phyloP scores from a whole-genome alignment of 2,329 filamentous ascomycete species.

The Fusarium subglutinans region DNA sequence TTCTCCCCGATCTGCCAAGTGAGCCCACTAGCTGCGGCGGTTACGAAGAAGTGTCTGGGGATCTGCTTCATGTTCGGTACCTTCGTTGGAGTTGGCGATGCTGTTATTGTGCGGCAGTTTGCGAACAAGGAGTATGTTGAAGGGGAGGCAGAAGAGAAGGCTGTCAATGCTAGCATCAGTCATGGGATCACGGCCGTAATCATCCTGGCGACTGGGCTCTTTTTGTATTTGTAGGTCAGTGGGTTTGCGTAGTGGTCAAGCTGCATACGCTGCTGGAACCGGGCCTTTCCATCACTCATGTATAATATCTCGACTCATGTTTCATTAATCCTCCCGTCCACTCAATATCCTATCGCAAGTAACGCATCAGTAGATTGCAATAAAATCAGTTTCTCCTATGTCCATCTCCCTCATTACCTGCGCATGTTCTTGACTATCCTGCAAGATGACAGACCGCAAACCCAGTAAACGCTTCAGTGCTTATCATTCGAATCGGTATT shows the following conservation, averaged over 20 bases:
- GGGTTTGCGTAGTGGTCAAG: background rate
- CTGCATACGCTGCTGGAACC: background rate
- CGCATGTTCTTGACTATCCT: rapidly evolving
- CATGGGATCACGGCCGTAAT: slow-evolving; percentile 10
- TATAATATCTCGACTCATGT: background rate
- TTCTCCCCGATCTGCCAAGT: slow-evolving; percentile 14
- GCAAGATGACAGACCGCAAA: background rate
- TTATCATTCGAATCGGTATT: slow-evolving; percentile 1
- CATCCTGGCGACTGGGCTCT: slow-evolving; percentile 21
- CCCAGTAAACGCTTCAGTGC: background rate
- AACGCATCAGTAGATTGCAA: background rate
- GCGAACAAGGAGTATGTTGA: slow-evolving; percentile 12
- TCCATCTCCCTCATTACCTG: background rate
- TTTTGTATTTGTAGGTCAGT: slow-evolving; percentile 6
- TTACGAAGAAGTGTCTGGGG: slow-evolving; percentile 16
- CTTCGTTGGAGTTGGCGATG: slow-evolving; percentile 22
- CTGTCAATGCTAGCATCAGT: slow-evolving; percentile 10
- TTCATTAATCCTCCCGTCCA: background rate
- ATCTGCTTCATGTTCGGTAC: slow-evolving; percentile 24
- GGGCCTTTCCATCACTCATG: background rate
- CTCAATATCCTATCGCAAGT: background rate
- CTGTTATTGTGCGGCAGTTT: slow-evolving; percentile 15
- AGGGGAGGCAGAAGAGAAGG: slow-evolving; percentile 4
- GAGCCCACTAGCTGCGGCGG: background rate
- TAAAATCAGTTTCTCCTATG: background rate